A percentile compares a stretch with the other conserved stretches of the same genome.
Conservation (phyloP, 2,329 filamentous ascomycete species). For the Exophiala alcalophila region DNA sequence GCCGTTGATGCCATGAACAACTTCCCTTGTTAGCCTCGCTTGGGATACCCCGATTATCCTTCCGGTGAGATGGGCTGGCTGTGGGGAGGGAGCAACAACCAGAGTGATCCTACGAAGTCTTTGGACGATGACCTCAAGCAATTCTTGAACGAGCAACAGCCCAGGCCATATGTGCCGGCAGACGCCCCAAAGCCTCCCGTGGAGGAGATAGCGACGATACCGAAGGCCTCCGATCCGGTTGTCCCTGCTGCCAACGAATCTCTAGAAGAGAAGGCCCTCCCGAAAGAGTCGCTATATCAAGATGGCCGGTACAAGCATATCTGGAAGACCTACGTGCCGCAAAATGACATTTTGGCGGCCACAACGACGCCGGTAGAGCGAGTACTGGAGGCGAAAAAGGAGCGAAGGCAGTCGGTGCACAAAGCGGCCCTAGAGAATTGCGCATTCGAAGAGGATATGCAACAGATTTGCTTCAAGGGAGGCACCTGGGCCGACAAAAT, state of each 20-base stretch:
- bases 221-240: slow-evolving; percentile 26
- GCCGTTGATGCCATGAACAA: no score
- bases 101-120: slow-evolving; percentile 65
- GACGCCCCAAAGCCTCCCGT: slow-evolving; percentile 18
- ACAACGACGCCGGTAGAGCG: slow-evolving; percentile 74
- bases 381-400: slow-evolving; percentile 80
- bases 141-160: slow-evolving; percentile 79
- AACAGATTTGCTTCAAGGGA: slow-evolving; percentile 75
- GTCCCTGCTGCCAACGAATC: slow-evolving; percentile 29
- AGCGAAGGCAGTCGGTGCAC: slow-evolving; percentile 73
- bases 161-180: slow-evolving; percentile 61
- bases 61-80: slow-evolving; percentile 59
- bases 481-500: slow-evolving; percentile 63
- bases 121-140: slow-evolving; percentile 81
- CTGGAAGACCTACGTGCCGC: slow-evolving; percentile 86
- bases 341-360: slow-evolving; percentile 65
- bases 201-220: slow-evolving; percentile 28
- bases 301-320: slow-evolving; percentile 78
- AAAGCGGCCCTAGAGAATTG: slow-evolving; percentile 90
- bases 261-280: slow-evolving; percentile 26
- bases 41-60: no score
- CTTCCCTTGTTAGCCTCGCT: no score
- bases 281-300: slow-evolving; percentile 57
- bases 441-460: slow-evolving; percentile 76
- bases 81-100: slow-evolving; percentile 51